Evolutionary conservation across 73 alveolate genomes (phyloP), one percentile per base, ranked within the genome.

Genomic region (Paramecium octaurelia): DNA sequence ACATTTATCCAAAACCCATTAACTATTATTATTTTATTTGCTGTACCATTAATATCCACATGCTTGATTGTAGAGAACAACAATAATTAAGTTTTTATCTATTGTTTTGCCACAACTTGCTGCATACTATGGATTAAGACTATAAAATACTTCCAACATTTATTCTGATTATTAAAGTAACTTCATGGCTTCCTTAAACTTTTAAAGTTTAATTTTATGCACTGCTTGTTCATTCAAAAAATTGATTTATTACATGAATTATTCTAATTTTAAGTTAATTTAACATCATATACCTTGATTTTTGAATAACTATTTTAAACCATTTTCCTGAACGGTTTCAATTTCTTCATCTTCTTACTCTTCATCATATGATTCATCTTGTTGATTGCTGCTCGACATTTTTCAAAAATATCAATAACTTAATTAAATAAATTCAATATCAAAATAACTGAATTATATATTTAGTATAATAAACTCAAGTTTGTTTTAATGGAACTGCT

Each of bases 1-100:
- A 46, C 94, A 89, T 54, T 89, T 89, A 29, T 89, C 94, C 76
- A 89, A 89, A n/a, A 89, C 75, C 94, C 94, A 89, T 46, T 42
- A 54, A 44, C 94, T 89, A 14, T 0, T 10, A 9, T 38, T 10
- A 11, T 10, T 34, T 42, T 38, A 36, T 38, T 29, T 20, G 16
- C 20, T 24, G 36, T 89, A 89, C 94, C 90, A 44, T 29, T 89
- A 71, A 89, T 71, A 89, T 29, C 88, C 94, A 46, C 94, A 89
- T 6, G 94, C 94, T 27, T 83, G 73, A 70, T 89, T 89, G 24
- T 89, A 89, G n/a, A 89, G 54, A 27, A 89, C 84, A 12, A 89
- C 94, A 2, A 89, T 89, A 43, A 89, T 73, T 6, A 89, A 57
- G 43, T 89, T 89, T 70, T 85, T 89, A 89, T 89, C 94, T 7